Evolutionary conservation across 1,284 basidiomycete genomes (phyloP), one percentile per base, ranked within the genome.

Genomic region (Fomitopsis schrenkii): DNA sequence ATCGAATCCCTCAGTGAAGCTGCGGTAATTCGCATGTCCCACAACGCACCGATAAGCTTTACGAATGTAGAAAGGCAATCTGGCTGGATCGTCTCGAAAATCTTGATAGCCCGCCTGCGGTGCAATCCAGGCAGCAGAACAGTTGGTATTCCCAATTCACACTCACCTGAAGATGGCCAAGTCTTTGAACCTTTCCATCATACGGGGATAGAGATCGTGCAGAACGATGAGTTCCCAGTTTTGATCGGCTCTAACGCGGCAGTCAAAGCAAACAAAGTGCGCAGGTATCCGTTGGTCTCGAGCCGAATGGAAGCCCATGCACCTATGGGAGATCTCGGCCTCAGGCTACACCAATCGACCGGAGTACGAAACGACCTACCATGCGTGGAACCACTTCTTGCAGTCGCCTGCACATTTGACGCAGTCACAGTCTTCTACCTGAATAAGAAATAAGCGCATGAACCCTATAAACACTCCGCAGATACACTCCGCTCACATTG

Each of bases 301-400:
- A 4, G 72, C 71, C 6, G 83, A 82, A 68, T 91, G 87, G 71
- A 83, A 93, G 28, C 91, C 90, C 84, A 90, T 90, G 71, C 91
- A 93, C 90, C 90, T 92, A 38, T 22, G 45, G 28, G 10, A 26
- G 22, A 33, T 30, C 38, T 55, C 26, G 35, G 17, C 15, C 22
- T 52, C n/a, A 44, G 53, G 33, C 19, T 50, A 26, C n/a, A 8
- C 30, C 30, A 33, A 33, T 33, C 26, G 12, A 52, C 15, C n/a
- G 45, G 26, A 7, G 26, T n/a, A 19, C 5, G 10, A 38, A 38
- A 30, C 30, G 48, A 54, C 35, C 60, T 62, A 91, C 90, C 90
- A 93, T 54, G 85, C 67, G 72, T 93, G 91, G 70, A 83, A 88
- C 90, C 90, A 91, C 59, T 77, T 80, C 17, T 76, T 77, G 70